A percentile compares a stretch with the other conserved stretches of the same genome.
Evolutionary conservation across 176 grass and related monocot genomes (phyloP).

Genomic region (Thinopyrum elongatum): DNA sequence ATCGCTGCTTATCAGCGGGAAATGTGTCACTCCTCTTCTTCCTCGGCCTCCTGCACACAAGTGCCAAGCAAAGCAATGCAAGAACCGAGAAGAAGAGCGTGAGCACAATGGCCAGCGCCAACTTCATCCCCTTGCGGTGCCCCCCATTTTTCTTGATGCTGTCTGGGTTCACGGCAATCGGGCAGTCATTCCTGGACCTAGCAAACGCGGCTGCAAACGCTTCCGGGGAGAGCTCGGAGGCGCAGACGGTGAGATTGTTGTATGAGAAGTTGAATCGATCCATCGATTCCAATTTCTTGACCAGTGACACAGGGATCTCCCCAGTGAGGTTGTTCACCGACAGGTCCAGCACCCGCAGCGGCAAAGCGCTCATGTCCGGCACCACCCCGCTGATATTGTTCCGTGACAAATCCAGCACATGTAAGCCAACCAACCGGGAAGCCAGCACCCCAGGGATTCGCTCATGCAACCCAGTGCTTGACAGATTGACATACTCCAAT

Average conservation of each 20-base stretch:
- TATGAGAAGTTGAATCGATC: conserved; percentile 91
- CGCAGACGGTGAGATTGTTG: conserved; percentile 95
- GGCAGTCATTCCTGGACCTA: conserved; percentile 77
- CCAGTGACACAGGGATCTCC: conserved; percentile 72
- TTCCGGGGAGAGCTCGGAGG: conserved; percentile 56
- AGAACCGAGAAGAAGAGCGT: conserved; percentile 57
- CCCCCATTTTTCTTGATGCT: conserved; percentile 32
- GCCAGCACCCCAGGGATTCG: conserved; percentile 50
- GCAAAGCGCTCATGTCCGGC: conserved; percentile 54
- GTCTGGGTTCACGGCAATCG: conserved; percentile 81
- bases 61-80: conserved; percentile 53
- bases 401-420: conserved; percentile 78
- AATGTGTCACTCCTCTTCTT: conserved; percentile 42
- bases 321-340: conserved; percentile 93
- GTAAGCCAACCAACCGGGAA: conserved; percentile 54
- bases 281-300: conserved; percentile 56
- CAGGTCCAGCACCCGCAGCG: conserved; percentile 65
- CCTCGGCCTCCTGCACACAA: conserved; percentile 38
- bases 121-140: conserved; percentile 42
- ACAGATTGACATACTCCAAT: conserved; percentile 89
- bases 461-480: conserved; percentile 63
- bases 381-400: conserved; percentile 72
- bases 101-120: conserved; percentile 55
- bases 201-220: conserved; percentile 61
- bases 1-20: conserved; percentile 43